phyloP scores from a whole-genome alignment of 2,329 filamentous ascomycete species.

The Colletotrichum magnum region DNA sequence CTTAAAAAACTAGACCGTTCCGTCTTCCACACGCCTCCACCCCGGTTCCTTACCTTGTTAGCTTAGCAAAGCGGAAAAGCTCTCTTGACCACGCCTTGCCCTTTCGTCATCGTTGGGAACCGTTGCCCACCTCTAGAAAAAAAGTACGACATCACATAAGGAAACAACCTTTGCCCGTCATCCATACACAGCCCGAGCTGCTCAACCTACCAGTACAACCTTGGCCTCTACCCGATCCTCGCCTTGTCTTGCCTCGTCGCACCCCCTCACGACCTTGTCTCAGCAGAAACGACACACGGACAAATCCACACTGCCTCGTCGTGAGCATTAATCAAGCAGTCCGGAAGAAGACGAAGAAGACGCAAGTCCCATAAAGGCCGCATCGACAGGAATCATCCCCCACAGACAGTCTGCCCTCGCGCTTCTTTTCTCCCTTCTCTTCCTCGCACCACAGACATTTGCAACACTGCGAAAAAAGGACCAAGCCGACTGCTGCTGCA shows the following conservation, averaged over 20 bases:
- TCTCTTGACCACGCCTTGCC: not conserved
- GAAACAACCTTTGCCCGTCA: constrained; percentile 5
- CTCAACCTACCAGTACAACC: too few relatives aligned
- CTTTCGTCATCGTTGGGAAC: constrained; percentile 32
- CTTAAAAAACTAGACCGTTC: constrained; percentile 26
- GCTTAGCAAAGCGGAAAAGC: not conserved
- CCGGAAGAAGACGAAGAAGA: constrained; percentile 4
- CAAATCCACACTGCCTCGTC: not conserved
- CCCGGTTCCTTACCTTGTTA: not conserved
- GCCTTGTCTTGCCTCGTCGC: constrained; percentile 23
- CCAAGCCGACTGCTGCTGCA: constrained; percentile 26
- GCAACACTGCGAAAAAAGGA: constrained; percentile 23
- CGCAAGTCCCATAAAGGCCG: constrained; percentile 36
- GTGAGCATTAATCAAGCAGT: constrained; percentile 1
- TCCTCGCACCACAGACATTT: not conserved
- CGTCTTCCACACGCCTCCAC: constrained; percentile 21
- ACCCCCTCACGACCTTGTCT: constrained; percentile 32
- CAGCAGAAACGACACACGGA: constrained; percentile 34
- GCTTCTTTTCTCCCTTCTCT: not conserved
- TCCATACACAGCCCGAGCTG: not conserved
- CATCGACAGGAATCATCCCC: constrained; percentile 20
- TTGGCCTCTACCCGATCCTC: constrained; percentile 1
- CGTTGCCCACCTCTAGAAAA: constrained; percentile 12
- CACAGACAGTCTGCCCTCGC: constrained; percentile 30
- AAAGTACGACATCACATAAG: not conserved